These are phyloP conservation scores for Nakazawaea ernobii DNA, from an alignment of 805 yeast species.

Conservation along the genomic window DNA sequence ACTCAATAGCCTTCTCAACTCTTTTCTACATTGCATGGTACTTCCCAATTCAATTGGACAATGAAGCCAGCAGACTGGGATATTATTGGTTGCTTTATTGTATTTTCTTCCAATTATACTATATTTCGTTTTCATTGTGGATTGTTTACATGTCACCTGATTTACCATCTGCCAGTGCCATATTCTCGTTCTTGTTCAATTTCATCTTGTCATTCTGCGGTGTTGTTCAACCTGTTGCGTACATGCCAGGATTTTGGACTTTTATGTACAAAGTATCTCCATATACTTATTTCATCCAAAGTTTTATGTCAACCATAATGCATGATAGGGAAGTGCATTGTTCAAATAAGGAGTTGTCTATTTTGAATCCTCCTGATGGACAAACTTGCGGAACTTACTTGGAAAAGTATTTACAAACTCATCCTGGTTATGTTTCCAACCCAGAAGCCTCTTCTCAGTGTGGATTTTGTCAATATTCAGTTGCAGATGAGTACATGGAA, in stretches of 20 bases:
- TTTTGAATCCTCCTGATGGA: conserved; percentile 38
- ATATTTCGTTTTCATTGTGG: conserved; percentile 30
- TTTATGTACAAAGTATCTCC: conserved; percentile 42
- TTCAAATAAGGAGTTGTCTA: conserved; percentile 28
- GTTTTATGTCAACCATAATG: conserved; percentile 33
- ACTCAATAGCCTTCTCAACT: conserved; percentile 41
- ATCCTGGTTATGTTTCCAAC: conserved; percentile 43
- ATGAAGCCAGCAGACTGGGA: conserved; percentile 26
- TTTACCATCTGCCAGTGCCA: conserved; percentile 35
- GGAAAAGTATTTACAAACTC: conserved; percentile 24
- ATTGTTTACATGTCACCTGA: conserved; percentile 38
- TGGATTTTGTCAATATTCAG: conserved; percentile 17
- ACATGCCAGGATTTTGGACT: conserved; percentile 45
- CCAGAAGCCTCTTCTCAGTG: conserved; percentile 18
- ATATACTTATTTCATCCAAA: conserved; percentile 41
- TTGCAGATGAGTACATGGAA: conserved; percentile 17
- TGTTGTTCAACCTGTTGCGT: conserved; percentile 35
- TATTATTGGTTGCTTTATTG: conserved; percentile 27
- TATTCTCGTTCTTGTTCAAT: conserved; percentile 31
- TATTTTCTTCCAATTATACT: conserved; percentile 25
- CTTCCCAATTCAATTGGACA: conserved; percentile 36
- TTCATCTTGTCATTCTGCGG: conserved; percentile 31
- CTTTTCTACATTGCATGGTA: conserved; percentile 38
- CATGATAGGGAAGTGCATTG: conserved; percentile 34
- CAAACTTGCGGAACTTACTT: conserved; percentile 45